Conservation (phyloP, 768 basidiomycete genomes). For the Mycena leptocephala region DNA sequence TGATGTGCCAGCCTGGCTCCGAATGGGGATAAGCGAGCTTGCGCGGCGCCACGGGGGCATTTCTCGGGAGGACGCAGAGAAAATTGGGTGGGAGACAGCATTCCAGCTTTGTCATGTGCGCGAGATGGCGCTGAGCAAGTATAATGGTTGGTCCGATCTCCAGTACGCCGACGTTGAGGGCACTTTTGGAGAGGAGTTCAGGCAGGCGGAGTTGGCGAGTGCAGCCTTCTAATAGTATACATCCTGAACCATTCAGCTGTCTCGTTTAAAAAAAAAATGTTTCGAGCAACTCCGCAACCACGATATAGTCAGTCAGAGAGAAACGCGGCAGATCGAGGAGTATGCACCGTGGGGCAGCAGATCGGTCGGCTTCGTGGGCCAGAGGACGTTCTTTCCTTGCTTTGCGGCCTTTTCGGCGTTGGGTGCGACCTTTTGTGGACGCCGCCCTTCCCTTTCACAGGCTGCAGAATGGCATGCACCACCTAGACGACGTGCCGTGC, state of each 20-base stretch:
- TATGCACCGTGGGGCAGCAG: conserved; percentile 3
- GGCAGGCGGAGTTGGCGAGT: conserved; percentile 19
- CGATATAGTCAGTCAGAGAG: no score
- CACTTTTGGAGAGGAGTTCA: conserved; percentile 12
- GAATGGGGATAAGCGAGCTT: conserved; percentile 46
- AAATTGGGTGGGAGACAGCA: conserved; percentile 21
- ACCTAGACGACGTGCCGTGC: background rate
- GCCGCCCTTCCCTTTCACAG: background rate
- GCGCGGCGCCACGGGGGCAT: conserved; percentile 40
- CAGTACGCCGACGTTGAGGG: background rate
- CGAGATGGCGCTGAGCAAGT: background rate
- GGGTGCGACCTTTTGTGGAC: conserved; percentile 16
- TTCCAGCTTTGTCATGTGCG: conserved; percentile 21
- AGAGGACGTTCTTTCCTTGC: conserved; percentile 6
- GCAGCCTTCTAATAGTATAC: no score
- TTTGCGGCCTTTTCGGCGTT: conserved; percentile 14
- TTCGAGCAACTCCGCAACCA: no score
- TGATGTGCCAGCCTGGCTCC: conserved; percentile 53
- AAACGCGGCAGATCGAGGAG: background rate
- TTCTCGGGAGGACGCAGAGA: conserved; percentile 30
- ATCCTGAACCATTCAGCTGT: no score
- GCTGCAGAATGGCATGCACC: conserved; percentile 7
- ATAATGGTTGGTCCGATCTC: background rate
- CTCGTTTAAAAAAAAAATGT: no score
- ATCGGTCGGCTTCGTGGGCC: conserved; percentile 8